phyloP scores from a whole-genome alignment of 768 basidiomycete species.

The Paxillus involutus region DNA sequence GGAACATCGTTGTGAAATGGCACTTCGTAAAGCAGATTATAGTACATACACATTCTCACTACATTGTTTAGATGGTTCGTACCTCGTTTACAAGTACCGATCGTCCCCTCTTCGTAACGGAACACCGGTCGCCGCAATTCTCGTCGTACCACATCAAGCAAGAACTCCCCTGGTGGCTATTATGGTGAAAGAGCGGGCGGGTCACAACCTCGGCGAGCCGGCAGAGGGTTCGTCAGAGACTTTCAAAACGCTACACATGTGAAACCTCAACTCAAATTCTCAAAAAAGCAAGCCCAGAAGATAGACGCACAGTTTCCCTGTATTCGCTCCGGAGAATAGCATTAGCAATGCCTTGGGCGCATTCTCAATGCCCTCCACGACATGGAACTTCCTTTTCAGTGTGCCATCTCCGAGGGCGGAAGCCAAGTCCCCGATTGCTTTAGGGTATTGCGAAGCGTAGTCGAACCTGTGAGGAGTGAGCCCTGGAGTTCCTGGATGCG shows the following conservation, averaged over 20 bases:
- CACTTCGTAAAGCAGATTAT: not conserved
- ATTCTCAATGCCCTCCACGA: slow-evolving; percentile 73
- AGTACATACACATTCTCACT: not conserved
- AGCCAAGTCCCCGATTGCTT: slow-evolving; percentile 57
- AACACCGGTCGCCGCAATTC: not conserved
- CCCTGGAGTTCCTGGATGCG: not conserved
- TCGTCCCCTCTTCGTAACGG: not conserved
- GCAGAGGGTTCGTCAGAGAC: slow-evolving; percentile 42
- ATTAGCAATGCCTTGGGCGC: slow-evolving; percentile 69
- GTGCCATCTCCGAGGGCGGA: slow-evolving; percentile 62
- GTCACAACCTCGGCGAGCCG: slow-evolving; percentile 6
- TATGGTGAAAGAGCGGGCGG: not conserved
- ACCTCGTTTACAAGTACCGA: not conserved
- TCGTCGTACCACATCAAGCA: not conserved
- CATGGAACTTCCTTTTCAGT: slow-evolving; percentile 79
- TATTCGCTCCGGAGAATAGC: slow-evolving; percentile 76
- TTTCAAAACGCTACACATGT: slow-evolving; percentile 49
- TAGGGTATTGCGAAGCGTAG: slow-evolving; percentile 59
- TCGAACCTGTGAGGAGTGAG: slow-evolving; percentile 56
- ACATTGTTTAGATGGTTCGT: not conserved
- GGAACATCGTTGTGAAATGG: not conserved
- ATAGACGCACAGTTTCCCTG: slow-evolving; percentile 63
- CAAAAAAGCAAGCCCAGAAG: not conserved
- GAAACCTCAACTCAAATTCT: slow-evolving; percentile 4
- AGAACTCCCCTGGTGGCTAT: not conserved